A percentile compares a stretch with the other conserved stretches of the same genome.
These are phyloP conservation scores for Colletotrichum noveboracense DNA, from an alignment of 2,329 filamentous ascomycete species.

Conservation along the genomic window DNA sequence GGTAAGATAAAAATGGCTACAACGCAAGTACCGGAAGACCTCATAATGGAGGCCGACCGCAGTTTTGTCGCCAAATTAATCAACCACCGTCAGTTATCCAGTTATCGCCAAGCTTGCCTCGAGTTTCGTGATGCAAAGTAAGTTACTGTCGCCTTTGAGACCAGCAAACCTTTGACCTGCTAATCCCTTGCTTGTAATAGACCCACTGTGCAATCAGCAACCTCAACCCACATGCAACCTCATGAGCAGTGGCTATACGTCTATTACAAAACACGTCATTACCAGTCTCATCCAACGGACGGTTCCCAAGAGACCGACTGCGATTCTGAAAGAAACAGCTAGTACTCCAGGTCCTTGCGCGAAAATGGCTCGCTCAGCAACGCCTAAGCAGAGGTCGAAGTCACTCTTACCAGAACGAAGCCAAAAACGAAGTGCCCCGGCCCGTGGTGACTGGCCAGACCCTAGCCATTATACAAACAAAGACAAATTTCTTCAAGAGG, in stretches of 20 bases:
- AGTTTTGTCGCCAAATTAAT: neutral
- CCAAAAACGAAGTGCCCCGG: neutral
- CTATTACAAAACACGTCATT: neutral
- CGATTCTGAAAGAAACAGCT: neutral
- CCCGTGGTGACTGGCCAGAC: neutral
- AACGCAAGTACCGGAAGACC: accelerated
- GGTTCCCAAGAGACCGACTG: neutral
- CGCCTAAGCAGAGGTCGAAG: neutral
- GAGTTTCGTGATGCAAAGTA: neutral
- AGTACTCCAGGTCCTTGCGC: neutral
- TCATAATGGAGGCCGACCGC: neutral
- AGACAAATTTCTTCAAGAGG: neutral
- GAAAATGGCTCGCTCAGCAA: neutral
- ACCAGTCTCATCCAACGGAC: accelerated
- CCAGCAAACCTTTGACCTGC: neutral
- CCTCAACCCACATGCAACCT: neutral
- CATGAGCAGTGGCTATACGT: neutral
- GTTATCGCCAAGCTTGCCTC: neutral
- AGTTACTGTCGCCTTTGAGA: neutral
- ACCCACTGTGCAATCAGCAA: neutral
- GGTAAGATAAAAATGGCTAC: neutral
- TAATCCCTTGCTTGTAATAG: neutral
- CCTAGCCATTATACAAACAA: neutral
- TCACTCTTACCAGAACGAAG: neutral
- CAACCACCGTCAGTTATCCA: neutral